Conservation (phyloP, 768 basidiomycete genomes). For the Fomitopsis pulvina region DNA sequence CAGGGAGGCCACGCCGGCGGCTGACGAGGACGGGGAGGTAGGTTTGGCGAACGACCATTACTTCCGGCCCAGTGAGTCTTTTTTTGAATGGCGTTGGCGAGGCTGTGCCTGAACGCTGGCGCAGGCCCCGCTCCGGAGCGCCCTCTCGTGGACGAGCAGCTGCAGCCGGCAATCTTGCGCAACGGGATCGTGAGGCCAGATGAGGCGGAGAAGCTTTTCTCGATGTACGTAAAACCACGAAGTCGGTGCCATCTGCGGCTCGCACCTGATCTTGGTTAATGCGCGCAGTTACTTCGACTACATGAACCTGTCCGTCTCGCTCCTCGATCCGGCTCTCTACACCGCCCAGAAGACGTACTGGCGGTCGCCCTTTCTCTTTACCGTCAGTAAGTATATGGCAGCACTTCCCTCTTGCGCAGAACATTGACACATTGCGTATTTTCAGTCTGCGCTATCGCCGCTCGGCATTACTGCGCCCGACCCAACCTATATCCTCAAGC, state of each 20-base stretch:
- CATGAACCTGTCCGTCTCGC: conserved; percentile 73
- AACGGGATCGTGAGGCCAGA: conserved; percentile 53
- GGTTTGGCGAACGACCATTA: conserved; percentile 66
- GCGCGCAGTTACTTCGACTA: conserved; percentile 63
- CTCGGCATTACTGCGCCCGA: conserved; percentile 69
- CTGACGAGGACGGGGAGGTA: conserved; percentile 36
- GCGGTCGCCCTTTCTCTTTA: conserved; percentile 88
- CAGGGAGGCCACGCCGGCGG: conserved; percentile 24
- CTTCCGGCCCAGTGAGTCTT: conserved; percentile 52
- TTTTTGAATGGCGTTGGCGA: conserved; percentile 1
- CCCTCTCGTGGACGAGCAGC: conserved; percentile 34
- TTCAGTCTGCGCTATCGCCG: conserved; percentile 81
- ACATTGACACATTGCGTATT: background rate
- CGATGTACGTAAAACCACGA: conserved; percentile 38
- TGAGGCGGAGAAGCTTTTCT: conserved; percentile 69
- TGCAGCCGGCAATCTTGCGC: conserved; percentile 59
- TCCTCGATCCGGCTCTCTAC: conserved; percentile 80
- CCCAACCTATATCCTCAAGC: conserved; percentile 62
- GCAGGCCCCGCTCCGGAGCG: conserved; percentile 22
- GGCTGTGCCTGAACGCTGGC: conserved; percentile 12
- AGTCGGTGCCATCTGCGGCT: background rate
- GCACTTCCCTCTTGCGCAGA: too few relatives aligned
- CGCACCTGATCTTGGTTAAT: background rate
- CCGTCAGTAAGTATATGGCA: conserved; percentile 58
- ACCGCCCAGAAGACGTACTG: conserved; percentile 75